These are phyloP conservation scores for Phytophthora constricta DNA, from an alignment of 352 stramenopile species.

Conservation along the genomic window DNA sequence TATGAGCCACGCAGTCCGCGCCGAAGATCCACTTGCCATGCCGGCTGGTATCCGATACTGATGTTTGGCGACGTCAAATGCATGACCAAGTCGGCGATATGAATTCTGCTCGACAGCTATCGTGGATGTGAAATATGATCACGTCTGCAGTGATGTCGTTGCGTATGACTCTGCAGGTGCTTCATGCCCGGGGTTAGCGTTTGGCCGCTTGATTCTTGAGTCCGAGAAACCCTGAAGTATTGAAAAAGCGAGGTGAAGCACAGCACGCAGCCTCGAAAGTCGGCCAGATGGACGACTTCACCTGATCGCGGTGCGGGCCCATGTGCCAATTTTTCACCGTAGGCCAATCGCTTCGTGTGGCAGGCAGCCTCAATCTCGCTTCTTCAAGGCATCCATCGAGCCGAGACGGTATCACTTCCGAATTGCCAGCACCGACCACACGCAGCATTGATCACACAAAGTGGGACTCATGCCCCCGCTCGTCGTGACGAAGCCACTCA, in stretches of 20 bases:
- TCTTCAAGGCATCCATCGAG: conserved; percentile 11
- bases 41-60: conserved; percentile 18
- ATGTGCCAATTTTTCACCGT: conserved; percentile 2
- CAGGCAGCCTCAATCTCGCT: conserved; percentile 19
- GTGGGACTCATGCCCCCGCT: neutral
- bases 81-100: neutral
- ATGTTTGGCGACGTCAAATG: too few relatives aligned
- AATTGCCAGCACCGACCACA: conserved; percentile 11
- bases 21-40: conserved; percentile 13
- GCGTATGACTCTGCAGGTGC: too few relatives aligned
- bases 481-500: conserved; percentile 16
- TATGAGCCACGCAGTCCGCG: neutral
- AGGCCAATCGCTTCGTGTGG: conserved; percentile 16
- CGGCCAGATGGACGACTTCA: conserved; percentile 19
- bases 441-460: neutral
- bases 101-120: too few relatives aligned
- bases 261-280: neutral
- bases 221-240: too few relatives aligned
- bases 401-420: conserved; percentile 11
- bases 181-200: too few relatives aligned
- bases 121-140: too few relatives aligned
- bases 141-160: too few relatives aligned
- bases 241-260: neutral
- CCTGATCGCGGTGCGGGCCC: conserved; percentile 11
- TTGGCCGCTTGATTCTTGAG: too few relatives aligned